Evolutionary conservation across 148 eudicot species (phyloP).

Genomic region (Camellia japonica): DNA sequence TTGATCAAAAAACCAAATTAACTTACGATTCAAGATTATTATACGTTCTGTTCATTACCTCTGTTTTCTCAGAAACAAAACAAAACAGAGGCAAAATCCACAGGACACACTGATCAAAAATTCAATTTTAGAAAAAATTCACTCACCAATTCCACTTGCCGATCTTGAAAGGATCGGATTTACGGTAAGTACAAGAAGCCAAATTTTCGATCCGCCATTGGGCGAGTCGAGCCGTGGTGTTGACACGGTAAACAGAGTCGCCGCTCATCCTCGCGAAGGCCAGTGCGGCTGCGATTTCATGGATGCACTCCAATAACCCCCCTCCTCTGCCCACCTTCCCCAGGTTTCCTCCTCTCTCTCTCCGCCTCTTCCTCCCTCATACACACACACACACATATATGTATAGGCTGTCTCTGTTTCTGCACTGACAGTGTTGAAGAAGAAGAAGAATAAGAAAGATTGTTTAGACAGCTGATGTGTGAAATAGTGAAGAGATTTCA

Average conservation of each 20-base stretch:
- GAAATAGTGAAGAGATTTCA: neutral
- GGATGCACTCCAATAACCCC: slow-evolving; percentile 66
- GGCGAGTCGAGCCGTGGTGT: slow-evolving; percentile 76
- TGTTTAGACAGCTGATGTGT: neutral
- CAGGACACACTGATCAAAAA: neutral
- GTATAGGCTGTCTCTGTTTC: neutral
- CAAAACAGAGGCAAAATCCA: slow-evolving; percentile 1
- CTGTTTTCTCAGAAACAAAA: slow-evolving; percentile 5
- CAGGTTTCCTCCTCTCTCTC: slow-evolving; percentile 33
- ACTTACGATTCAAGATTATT: no score
- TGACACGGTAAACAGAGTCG: slow-evolving; percentile 58
- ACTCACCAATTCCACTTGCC: slow-evolving; percentile 76
- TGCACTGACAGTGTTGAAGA: neutral
- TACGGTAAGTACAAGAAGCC: slow-evolving; percentile 59
- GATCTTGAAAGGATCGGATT: slow-evolving; percentile 73
- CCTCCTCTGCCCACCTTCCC: slow-evolving; percentile 55
- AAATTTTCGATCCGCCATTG: slow-evolving; percentile 74
- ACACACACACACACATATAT: neutral
- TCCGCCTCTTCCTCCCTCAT: slow-evolving; percentile 15
- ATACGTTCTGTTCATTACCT: neutral
- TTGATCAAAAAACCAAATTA: no score
- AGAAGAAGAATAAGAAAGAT: neutral
- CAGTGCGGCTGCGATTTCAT: slow-evolving; percentile 60
- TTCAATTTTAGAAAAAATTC: neutral
- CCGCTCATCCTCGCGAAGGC: slow-evolving; percentile 52